These are phyloP conservation scores for Kappamyces sp. DNA, from an alignment of 192 early-diverging fungal genomes.

Conservation along the genomic window DNA sequence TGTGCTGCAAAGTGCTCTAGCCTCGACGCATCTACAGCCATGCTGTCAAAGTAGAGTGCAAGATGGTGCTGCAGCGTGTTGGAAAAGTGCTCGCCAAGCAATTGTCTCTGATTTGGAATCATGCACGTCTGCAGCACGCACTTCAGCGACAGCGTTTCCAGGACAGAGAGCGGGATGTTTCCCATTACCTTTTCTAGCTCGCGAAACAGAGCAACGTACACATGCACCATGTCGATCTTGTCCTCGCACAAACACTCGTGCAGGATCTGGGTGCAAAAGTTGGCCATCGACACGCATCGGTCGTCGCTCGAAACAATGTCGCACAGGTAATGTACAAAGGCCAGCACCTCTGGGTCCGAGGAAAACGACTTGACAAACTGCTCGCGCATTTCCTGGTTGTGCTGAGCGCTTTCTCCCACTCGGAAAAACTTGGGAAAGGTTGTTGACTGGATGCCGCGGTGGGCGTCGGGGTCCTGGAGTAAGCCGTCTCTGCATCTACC, in stretches of 20 bases:
- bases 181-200: too few relatives aligned
- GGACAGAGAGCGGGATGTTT: too few relatives aligned
- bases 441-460: background rate
- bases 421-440: background rate
- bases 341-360: slow-evolving; percentile 16
- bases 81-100: too few relatives aligned
- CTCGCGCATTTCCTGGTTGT: background rate
- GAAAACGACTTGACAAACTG: slow-evolving; percentile 15
- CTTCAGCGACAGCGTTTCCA: too few relatives aligned
- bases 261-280: slow-evolving; percentile 37
- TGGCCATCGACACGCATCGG: slow-evolving; percentile 18
- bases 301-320: background rate
- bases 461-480: slow-evolving; percentile 10
- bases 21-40: too few relatives aligned
- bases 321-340: slow-evolving; percentile 21
- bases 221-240: slow-evolving; percentile 37
- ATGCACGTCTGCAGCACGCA: too few relatives aligned
- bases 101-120: too few relatives aligned
- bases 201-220: background rate
- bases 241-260: slow-evolving; percentile 50
- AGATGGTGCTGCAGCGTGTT: too few relatives aligned
- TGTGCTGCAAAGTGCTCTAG: too few relatives aligned
- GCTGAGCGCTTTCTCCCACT: background rate
- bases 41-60: too few relatives aligned
- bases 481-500: slow-evolving; percentile 3